phyloP scores from a whole-genome alignment of 2,329 filamentous ascomycete species.

The Diaporthe capsici region DNA sequence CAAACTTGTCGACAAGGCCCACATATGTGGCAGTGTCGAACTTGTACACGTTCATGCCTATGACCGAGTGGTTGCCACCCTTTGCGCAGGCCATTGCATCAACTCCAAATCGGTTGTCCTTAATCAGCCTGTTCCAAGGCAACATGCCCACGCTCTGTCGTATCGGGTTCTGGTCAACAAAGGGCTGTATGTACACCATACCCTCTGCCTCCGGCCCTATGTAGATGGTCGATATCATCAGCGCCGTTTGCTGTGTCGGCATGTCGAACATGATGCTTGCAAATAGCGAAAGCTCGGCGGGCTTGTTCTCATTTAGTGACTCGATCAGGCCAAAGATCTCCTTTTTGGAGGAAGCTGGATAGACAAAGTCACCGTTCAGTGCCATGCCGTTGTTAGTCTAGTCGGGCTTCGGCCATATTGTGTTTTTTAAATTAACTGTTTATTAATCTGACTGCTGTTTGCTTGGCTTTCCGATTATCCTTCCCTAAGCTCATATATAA shows the following conservation, averaged over 20 bases:
- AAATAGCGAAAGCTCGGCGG: background rate
- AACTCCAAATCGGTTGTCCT: background rate
- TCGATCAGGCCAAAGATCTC: background rate
- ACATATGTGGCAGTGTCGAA: too few relatives aligned
- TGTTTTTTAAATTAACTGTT: too few relatives aligned
- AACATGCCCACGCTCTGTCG: background rate
- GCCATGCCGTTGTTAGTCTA: background rate
- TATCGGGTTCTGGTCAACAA: background rate
- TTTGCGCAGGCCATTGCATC: background rate
- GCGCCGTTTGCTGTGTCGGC: background rate
- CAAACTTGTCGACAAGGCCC: too few relatives aligned
- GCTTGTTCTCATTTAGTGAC: background rate
- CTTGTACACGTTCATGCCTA: too few relatives aligned
- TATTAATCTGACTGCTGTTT: too few relatives aligned
- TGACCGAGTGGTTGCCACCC: conserved; percentile 1
- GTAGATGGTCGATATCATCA: background rate
- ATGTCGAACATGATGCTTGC: background rate
- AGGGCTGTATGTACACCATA: background rate
- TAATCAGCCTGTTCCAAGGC: background rate
- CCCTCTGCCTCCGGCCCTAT: background rate
- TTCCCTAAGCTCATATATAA: too few relatives aligned
- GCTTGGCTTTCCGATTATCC: too few relatives aligned
- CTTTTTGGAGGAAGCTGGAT: background rate
- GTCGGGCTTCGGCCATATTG: too few relatives aligned
- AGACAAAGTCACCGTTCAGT: background rate